A percentile compares a stretch with the other conserved stretches of the same genome.
These are phyloP conservation scores for Claviceps paspali DNA, from an alignment of 2,329 filamentous ascomycete genomes.

Conservation along the genomic window DNA sequence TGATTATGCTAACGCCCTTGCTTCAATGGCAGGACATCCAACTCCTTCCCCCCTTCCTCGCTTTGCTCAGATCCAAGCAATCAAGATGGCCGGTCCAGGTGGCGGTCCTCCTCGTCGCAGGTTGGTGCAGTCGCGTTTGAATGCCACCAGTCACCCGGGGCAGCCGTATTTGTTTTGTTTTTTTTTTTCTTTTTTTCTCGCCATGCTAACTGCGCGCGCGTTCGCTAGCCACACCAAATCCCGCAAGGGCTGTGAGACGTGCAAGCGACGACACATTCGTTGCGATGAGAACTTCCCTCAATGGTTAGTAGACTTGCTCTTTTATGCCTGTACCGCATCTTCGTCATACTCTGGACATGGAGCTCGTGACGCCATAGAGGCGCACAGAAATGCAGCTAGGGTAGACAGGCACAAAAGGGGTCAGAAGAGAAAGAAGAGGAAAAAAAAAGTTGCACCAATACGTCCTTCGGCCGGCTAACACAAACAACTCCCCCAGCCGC, in stretches of 20 bases:
- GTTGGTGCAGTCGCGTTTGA: constrained; percentile 29
- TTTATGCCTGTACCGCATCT: neutral
- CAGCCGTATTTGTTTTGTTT: neutral
- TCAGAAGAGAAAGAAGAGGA: neutral
- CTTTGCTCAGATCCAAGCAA: constrained; percentile 3
- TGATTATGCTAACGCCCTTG: too few species aligned
- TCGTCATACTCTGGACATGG: neutral
- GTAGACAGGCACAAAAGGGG: neutral
- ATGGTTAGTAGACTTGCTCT: constrained; percentile 47
- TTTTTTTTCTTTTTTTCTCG: too few species aligned
- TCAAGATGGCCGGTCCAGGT: constrained; percentile 76
- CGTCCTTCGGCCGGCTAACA: constrained; percentile 5
- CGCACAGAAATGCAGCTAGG: neutral
- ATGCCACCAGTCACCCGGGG: neutral
- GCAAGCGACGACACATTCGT: constrained; percentile 92
- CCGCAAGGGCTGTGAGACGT: constrained; percentile 94
- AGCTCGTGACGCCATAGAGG: constrained; percentile 2
- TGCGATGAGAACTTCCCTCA: constrained; percentile 97
- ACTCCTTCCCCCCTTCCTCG: neutral
- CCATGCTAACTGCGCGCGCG: constrained; percentile 7
- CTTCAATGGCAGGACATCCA: neutral
- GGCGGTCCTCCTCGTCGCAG: constrained; percentile 74
- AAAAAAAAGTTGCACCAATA: neutral
- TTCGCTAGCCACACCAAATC: constrained; percentile 83
- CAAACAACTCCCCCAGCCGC: constrained; percentile 39